Conservation (phyloP, 2,329 filamentous ascomycete genomes). For the Sarocladium oryzae region DNA sequence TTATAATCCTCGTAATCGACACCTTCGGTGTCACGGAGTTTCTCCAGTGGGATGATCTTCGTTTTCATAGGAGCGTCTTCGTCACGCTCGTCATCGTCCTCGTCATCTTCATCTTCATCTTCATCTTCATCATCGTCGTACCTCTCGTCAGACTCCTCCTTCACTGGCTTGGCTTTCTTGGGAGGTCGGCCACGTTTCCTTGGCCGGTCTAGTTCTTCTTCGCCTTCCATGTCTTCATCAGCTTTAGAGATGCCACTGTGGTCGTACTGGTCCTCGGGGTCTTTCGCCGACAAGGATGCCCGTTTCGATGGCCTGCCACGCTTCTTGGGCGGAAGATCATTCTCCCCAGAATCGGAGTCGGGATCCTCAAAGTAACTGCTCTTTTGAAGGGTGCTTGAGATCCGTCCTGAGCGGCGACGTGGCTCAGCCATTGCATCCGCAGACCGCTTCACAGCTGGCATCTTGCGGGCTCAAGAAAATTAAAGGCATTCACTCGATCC, state of each 20-base stretch:
- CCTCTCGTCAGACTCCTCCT: slow-evolving; percentile 14
- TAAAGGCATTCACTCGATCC: no score
- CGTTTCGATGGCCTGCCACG: slow-evolving; percentile 12
- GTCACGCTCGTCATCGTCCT: slow-evolving; percentile 30
- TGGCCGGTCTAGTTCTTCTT: slow-evolving; percentile 7
- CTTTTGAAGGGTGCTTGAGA: slow-evolving; percentile 38
- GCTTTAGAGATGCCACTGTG: slow-evolving; percentile 11
- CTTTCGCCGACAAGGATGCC: slow-evolving; percentile 1
- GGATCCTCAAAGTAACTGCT: slow-evolving; percentile 45
- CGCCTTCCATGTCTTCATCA: slow-evolving; percentile 14
- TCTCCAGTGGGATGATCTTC: slow-evolving; percentile 28
- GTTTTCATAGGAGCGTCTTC: slow-evolving; percentile 28
- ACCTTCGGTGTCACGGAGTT: slow-evolving; percentile 26
- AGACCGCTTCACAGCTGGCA: slow-evolving; percentile 35
- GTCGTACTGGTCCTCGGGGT: slow-evolving; percentile 17
- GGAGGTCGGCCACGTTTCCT: slow-evolving; percentile 19
- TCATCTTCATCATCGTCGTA: slow-evolving; percentile 21
- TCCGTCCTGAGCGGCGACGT: slow-evolving; percentile 42
- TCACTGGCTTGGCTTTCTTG: background rate
- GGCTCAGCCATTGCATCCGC: slow-evolving; percentile 22
- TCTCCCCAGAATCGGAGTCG: slow-evolving; percentile 16
- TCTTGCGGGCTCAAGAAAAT: slow-evolving; percentile 16
- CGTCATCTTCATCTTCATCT: slow-evolving; percentile 23
- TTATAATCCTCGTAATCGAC: slow-evolving; percentile 43
- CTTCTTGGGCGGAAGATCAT: slow-evolving; percentile 18